Base-by-base conservation (phyloP, 2,329 filamentous ascomycete species). In the Hypoxylon sp. region DNA sequence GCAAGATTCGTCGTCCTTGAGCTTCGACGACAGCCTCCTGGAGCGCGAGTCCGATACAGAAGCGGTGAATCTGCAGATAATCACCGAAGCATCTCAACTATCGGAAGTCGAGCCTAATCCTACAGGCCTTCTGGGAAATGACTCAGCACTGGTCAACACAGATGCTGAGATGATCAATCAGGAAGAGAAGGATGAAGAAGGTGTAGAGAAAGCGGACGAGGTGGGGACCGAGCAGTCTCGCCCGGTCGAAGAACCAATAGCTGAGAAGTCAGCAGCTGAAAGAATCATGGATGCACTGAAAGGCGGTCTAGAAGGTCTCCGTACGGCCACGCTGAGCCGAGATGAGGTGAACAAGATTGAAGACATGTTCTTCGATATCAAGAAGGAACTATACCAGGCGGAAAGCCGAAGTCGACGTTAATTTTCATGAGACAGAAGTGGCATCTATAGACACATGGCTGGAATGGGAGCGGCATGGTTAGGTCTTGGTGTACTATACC, bases 361-460 rank as follows among this genome's bases (percentile, higher is more conserved):
- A 74, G 90, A 94, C 74, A 81, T 93, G 72, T 83, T 96, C 75
- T 92, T 94, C 81, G 91, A 95, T 76, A 87, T 95, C 69, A 90
- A 91, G 77, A 84, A 87, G 68, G 88, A 91, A 76, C 84, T 94
- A 54, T 91, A 91, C 76, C 87, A 90, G 60, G 92, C 92, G 14
- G 89, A 89, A 72, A 82, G 82, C 72, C 84, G 91, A 66, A 84
- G 86, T 37, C 72, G 76, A 37, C 32, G 34, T 32, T 61, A 60
- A 54, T 59, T 37, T 62, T 11, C 5, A 55, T 41, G 32, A 30
- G 8, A 21, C 30, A 53, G 37, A 52, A 32, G 57, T 41, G 41
- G 39, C 21, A 46, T 53, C 14, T 53, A 61, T 56, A 63, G 23
- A 45, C 23, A 52, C 39, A 63, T 59, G 60, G 43, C 46, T 50